Evolutionary conservation across 345 rosid genomes (phyloP).

Genomic region (Hibiscus mutabilis): DNA sequence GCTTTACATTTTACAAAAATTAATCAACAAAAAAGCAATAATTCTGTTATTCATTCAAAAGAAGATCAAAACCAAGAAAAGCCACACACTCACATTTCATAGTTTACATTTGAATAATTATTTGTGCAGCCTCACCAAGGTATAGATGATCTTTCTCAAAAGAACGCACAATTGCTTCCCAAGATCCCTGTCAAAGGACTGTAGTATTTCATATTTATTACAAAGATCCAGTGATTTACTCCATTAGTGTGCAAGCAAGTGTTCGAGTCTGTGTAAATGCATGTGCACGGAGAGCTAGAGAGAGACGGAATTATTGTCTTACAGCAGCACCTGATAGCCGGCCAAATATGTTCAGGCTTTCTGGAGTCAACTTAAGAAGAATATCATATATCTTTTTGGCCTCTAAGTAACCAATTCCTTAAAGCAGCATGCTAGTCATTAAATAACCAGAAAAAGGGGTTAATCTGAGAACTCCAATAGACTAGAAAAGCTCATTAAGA

Average conservation of each 20-base stretch:
- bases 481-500: neutral
- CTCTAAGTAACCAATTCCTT: conserved; percentile 82
- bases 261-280: neutral
- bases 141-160: conserved; percentile 80
- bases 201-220: neutral
- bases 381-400: conserved; percentile 68
- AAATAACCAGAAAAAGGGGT: conserved; percentile 4
- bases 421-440: conserved; percentile 17
- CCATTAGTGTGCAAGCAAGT: neutral
- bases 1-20: conserved; percentile 32
- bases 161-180: conserved; percentile 81
- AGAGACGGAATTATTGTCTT: conserved; percentile 25
- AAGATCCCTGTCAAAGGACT: conserved; percentile 49
- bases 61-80: conserved; percentile 6
- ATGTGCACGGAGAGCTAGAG: neutral
- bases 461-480: neutral
- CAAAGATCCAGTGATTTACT: neutral
- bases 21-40: conserved; percentile 8
- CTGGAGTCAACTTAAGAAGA: conserved; percentile 68
- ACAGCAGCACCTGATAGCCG: conserved; percentile 91
- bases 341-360: conserved; percentile 86
- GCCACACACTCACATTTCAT: conserved; percentile 67
- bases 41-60: neutral
- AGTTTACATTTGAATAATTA: conserved; percentile 83
- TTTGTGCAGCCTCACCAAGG: conserved; percentile 95